Percentiles rank a stretch among this genome's conserved stretches.
Evolutionary conservation across 1,284 basidiomycete genomes (phyloP).

Genomic region (Malassezia slooffiae): DNA sequence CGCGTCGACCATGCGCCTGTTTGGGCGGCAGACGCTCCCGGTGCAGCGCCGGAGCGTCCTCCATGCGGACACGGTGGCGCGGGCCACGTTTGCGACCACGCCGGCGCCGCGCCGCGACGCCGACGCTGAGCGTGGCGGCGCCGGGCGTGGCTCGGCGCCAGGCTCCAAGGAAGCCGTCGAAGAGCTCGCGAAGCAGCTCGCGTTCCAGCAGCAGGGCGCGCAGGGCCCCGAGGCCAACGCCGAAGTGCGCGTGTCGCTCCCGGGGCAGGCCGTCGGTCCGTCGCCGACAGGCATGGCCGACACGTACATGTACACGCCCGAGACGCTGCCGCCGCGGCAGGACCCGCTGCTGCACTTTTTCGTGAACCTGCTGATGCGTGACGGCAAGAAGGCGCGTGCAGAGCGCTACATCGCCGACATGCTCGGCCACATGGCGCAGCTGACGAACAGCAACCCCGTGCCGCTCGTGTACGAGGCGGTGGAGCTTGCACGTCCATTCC

Average conservation of each 20-base stretch:
- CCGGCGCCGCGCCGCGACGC: no score
- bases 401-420: conserved; percentile 38
- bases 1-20: no score
- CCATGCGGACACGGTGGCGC: no score
- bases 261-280: background rate
- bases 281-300: no score
- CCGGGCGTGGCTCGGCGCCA: no score
- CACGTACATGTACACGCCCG: conserved; percentile 19
- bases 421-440: conserved; percentile 34
- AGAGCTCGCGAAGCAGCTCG: no score
- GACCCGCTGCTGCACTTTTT: conserved; percentile 43
- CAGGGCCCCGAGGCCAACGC: background rate
- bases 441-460: conserved; percentile 43
- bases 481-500: conserved; percentile 35
- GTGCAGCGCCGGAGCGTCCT: no score
- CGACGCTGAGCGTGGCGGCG: no score
- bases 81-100: no score
- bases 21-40: no score
- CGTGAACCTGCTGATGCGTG: conserved; percentile 47
- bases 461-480: conserved; percentile 46
- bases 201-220: no score
- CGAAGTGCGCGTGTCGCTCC: background rate
- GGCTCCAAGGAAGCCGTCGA: no score
- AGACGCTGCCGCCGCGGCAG: conserved; percentile 23
- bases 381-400: conserved; percentile 47